Conservation (phyloP, 441 rosid genomes). For the Populus hybrid region DNA sequence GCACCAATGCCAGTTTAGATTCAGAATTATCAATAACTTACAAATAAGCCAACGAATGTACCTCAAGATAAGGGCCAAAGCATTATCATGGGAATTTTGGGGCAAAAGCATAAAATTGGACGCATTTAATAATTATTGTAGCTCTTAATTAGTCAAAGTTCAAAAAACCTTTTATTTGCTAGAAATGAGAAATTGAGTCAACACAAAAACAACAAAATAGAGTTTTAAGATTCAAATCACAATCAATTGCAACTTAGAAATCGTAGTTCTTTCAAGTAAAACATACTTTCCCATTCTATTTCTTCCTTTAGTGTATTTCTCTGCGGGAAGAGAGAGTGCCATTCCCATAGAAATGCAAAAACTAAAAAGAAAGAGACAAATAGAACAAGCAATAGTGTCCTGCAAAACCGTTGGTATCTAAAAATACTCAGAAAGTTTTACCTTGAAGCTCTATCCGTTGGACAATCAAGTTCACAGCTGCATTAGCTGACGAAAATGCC, state of each 20-base stretch:
- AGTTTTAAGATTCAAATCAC: not conserved
- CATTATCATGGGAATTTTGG: not conserved
- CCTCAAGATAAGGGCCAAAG: not conserved
- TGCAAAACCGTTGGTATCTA: not conserved
- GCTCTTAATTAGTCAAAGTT: not conserved
- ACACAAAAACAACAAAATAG: not conserved
- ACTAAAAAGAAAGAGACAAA: not conserved
- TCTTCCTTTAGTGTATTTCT: not conserved
- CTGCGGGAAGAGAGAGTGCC: not conserved
- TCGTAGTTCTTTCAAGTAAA: not conserved
- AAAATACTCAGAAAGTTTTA: not conserved
- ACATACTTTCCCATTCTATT: not conserved
- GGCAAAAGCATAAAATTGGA: not conserved
- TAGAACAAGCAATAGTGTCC: not conserved
- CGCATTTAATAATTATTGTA: not conserved
- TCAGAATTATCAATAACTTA: not conserved
- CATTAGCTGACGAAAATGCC: slow-evolving; percentile 85
- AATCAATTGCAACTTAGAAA: not conserved
- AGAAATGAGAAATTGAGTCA: not conserved
- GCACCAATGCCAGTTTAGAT: not conserved
- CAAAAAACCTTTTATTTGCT: not conserved
- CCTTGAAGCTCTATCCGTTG: slow-evolving; percentile 43
- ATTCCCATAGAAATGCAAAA: not conserved
- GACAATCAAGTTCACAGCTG: slow-evolving; percentile 64
- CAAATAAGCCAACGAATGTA: not conserved